Evolutionary conservation across 345 rosid species (phyloP), one percentile per base, ranked within the genome.

Genomic region (Hibiscus mutabilis): DNA sequence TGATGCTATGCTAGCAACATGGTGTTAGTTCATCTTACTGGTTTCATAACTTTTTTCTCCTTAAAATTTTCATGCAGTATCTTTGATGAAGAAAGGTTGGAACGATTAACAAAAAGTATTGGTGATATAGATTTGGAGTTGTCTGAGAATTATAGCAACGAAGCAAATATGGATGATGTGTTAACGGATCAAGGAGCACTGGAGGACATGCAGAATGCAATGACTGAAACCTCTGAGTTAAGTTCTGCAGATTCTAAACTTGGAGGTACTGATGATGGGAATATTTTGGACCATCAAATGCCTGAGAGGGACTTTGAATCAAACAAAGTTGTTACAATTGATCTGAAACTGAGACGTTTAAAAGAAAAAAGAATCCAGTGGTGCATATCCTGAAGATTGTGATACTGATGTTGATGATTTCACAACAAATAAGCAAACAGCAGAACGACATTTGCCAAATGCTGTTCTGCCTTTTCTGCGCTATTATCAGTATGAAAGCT

Each of bases 41-140:
- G 66, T 58, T 42, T 58, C 35, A 18, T 70, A 40, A 70, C 68
- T 18, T 79, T 80, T 73, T 60, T 11, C 35, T 7, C 4, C 13
- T 18, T 25, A 18, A 15, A 51, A 58, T 22, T 16, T 61, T 51
- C 27, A 25, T 73, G 69, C 66, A 94, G 98, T 82, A 89, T 94
- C 75, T 91, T 94, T 75, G 78, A 82, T 46, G 92, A 94, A 83
- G 97, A 94, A 81, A 89, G 98, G 82, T 83, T 94, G 83, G 96
- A 91, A 75, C 80, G 88, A 71, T 81, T 94, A 76, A 86, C 87
- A 71, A 89, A 81, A 84, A 87, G 81, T 58, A 83, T 86, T 42
- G 79, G 82, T 77, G 67, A 75, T 80, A 78, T 83, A 18, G 88
- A 86, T 76, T 76, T 83, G 69, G 91, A 86, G 75, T 71, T 77